These are phyloP conservation scores for Annulohypoxylon nitens DNA, from an alignment of 495 filamentous ascomycete species.

Conservation along the genomic window DNA sequence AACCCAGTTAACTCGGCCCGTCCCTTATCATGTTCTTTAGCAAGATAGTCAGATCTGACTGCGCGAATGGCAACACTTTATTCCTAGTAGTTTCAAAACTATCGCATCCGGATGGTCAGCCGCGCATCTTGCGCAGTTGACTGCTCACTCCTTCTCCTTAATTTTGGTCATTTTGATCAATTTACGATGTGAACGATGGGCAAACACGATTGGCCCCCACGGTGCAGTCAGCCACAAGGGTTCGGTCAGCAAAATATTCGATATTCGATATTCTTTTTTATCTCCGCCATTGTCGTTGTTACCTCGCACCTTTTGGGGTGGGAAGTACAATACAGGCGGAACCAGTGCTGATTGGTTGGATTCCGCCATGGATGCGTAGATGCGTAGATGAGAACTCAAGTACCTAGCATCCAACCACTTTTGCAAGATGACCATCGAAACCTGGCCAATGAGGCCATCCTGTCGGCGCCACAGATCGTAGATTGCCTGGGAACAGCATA, in stretches of 20 bases:
- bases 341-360: constrained; percentile 35
- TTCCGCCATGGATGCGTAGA: not conserved
- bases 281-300: constrained; percentile 34
- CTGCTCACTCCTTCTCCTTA: constrained; percentile 28
- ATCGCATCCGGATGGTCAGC: constrained; percentile 40
- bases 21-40: constrained; percentile 46
- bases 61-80: constrained; percentile 40
- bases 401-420: constrained; percentile 20
- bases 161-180: constrained; percentile 1
- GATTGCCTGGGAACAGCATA: constrained; percentile 19
- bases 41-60: constrained; percentile 43
- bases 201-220: constrained; percentile 30
- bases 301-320: constrained; percentile 10
- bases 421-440: constrained; percentile 35
- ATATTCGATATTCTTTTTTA: constrained; percentile 25
- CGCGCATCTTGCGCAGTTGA: constrained; percentile 32
- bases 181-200: constrained; percentile 1
- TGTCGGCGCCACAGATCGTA: constrained; percentile 38
- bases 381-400: constrained; percentile 22
- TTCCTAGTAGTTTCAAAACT: constrained; percentile 35
- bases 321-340: constrained; percentile 34
- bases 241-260: constrained; percentile 19
- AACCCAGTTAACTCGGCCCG: constrained; percentile 37
- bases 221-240: constrained; percentile 29
- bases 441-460: constrained; percentile 35